These are phyloP conservation scores for Solanum neorickii DNA, from an alignment of 257 asterid species.

Conservation along the genomic window DNA sequence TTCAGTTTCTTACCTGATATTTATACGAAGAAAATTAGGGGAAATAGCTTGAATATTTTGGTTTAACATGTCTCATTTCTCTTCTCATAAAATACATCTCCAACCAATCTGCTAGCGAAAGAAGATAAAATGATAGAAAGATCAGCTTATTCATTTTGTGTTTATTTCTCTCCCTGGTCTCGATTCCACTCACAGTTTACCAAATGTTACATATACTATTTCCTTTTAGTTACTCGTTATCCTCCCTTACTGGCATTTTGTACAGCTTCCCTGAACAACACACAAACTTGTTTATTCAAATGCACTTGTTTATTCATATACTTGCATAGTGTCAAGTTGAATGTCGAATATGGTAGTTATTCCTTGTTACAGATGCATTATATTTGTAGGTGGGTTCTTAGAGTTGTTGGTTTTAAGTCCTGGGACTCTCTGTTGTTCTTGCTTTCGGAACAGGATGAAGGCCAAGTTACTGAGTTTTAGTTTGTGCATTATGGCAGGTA, in stretches of 20 bases:
- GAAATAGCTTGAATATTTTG: neutral
- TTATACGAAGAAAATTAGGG: neutral
- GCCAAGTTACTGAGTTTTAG: neutral
- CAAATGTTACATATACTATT: neutral
- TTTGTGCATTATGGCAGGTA: slow-evolving; percentile 34
- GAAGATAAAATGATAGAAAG: neutral
- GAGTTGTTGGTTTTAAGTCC: neutral
- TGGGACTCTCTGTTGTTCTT: neutral
- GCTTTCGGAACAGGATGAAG: neutral
- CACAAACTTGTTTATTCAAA: neutral
- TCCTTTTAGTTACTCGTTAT: neutral
- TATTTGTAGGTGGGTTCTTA: neutral
- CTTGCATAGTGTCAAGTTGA: neutral
- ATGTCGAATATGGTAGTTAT: neutral
- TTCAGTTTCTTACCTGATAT: neutral
- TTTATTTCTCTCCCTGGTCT: neutral
- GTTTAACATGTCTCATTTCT: neutral
- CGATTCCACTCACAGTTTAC: neutral
- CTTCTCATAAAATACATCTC: neutral
- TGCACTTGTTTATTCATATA: neutral
- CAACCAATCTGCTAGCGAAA: neutral
- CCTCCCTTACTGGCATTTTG: neutral
- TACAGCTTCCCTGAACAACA: neutral
- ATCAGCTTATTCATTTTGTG: neutral
- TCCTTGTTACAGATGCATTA: neutral